These are phyloP conservation scores for Maudiozyma barnettii DNA, from an alignment of 805 yeast genomes.

Conservation along the genomic window DNA sequence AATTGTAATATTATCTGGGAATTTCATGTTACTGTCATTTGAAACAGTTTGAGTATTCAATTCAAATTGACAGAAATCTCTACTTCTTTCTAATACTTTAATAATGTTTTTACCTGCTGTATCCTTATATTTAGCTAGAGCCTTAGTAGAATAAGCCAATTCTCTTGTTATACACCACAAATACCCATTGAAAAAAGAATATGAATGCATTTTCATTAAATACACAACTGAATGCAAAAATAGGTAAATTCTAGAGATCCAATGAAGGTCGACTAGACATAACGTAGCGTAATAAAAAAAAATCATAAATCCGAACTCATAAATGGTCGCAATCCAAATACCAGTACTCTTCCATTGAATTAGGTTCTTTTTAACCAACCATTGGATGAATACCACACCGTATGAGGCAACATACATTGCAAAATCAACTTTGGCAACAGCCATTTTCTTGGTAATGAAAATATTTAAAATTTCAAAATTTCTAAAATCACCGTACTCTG, in stretches of 20 bases:
- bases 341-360: conserved; percentile 60
- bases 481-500: conserved; percentile 32
- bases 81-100: conserved; percentile 36
- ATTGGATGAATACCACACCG: conserved; percentile 51
- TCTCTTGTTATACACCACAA: conserved; percentile 58
- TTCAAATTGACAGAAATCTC: conserved; percentile 66
- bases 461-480: conserved; percentile 47
- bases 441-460: conserved; percentile 48
- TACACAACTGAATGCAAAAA: conserved; percentile 77
- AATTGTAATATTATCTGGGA: conserved; percentile 66
- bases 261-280: conserved; percentile 44
- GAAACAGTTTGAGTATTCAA: conserved; percentile 44
- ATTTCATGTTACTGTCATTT: conserved; percentile 21
- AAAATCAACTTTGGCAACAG: conserved; percentile 64
- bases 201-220: conserved; percentile 93
- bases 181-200: conserved; percentile 85
- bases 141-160: conserved; percentile 38
- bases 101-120: conserved; percentile 19
- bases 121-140: conserved; percentile 34
- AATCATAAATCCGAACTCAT: conserved; percentile 44
- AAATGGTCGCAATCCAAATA: conserved; percentile 46
- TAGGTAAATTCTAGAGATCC: conserved; percentile 86
- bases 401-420: conserved; percentile 64
- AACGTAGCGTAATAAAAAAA: conserved; percentile 47
- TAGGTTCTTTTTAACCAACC: conserved; percentile 33